phyloP scores from a whole-genome alignment of 2,329 filamentous ascomycete species.

The Elsinoe arachidis region DNA sequence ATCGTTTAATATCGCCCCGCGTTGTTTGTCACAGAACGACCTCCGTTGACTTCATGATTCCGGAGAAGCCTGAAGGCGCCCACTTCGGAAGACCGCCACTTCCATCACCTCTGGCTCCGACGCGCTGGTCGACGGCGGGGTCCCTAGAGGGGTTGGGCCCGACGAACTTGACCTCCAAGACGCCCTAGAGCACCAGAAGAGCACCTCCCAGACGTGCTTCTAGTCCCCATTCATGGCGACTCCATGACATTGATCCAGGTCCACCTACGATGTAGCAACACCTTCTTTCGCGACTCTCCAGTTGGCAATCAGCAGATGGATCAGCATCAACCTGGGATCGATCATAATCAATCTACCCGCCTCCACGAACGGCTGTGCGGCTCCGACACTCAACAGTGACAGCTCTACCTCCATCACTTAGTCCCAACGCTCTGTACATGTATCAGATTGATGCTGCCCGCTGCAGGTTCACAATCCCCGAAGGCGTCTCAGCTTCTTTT shows the following conservation, averaged over 20 bases:
- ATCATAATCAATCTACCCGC: neutral
- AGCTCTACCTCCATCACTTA: conserved; percentile 1
- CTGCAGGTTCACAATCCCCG: conserved; percentile 1
- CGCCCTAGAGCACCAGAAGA: no score
- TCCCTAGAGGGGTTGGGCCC: neutral
- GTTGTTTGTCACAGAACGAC: neutral
- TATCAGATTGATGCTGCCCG: neutral
- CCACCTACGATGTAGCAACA: no score
- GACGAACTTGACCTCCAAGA: neutral
- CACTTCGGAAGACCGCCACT: neutral
- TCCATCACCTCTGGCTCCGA: neutral
- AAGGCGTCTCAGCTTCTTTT: neutral
- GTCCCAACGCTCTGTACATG: neutral
- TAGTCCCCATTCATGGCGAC: no score
- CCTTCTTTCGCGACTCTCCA: neutral
- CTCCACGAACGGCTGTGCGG: neutral
- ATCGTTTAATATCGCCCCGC: conserved; percentile 1
- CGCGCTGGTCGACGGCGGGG: neutral
- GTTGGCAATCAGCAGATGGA: neutral
- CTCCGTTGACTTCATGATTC: neutral
- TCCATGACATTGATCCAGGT: no score
- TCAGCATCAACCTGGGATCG: neutral
- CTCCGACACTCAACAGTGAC: neutral
- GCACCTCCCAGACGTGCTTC: no score
- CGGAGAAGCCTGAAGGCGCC: neutral